Evolutionary conservation across 352 stramenopile genomes (phyloP).

Genomic region (Pythium grandisporangium): DNA sequence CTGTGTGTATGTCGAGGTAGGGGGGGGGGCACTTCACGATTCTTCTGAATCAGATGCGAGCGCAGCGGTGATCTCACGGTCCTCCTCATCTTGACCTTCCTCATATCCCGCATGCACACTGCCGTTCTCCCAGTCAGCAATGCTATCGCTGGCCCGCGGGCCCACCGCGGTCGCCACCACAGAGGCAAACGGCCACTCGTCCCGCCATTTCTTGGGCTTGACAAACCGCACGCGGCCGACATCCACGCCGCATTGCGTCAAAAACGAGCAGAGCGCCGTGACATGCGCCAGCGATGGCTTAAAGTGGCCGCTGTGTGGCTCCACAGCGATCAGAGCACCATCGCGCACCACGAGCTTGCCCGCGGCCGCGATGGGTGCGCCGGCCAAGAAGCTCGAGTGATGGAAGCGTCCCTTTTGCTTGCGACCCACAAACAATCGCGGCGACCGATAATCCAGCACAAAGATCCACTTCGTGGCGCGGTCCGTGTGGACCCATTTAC

Average conservation of each 20-base stretch:
- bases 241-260: conserved; percentile 26
- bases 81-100: no score
- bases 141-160: no score
- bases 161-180: no score
- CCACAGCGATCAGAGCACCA: conserved; percentile 44
- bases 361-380: conserved; percentile 44
- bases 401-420: conserved; percentile 70
- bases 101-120: no score
- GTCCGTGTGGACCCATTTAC: conserved; percentile 38
- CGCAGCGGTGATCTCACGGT: no score
- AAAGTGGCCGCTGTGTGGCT: conserved; percentile 71
- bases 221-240: conserved; percentile 38
- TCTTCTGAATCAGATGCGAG: no score
- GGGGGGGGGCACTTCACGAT: no score
- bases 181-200: conserved; percentile 47
- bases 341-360: conserved; percentile 58
- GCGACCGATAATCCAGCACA: conserved; percentile 27
- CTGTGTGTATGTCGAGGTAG: no score
- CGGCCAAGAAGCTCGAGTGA: conserved; percentile 70
- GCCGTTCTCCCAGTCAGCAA: no score
- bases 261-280: conserved; percentile 24
- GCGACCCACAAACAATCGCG: conserved; percentile 45
- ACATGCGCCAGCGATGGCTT: conserved; percentile 50
- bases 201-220: conserved; percentile 60
- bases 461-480: conserved; percentile 72